phyloP scores from a whole-genome alignment of 805 yeast genomes.

The Torulaspora franciscae region DNA sequence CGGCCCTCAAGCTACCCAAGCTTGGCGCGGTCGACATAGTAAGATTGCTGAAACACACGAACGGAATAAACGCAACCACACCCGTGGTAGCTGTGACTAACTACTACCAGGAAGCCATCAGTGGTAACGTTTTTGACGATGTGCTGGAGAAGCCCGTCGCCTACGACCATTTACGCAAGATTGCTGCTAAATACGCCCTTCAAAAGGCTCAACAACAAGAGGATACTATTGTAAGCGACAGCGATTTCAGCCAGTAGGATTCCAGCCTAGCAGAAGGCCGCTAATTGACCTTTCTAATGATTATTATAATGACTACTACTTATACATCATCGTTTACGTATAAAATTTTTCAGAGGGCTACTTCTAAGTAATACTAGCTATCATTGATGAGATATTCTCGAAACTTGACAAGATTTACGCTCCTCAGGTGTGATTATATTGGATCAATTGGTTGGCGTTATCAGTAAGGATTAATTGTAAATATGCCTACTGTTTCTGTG shows the following conservation, averaged over 20 bases:
- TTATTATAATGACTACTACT: neutral
- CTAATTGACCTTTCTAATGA: neutral
- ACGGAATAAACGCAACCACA: slow-evolving; percentile 69
- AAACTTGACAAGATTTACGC: neutral
- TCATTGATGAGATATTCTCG: neutral
- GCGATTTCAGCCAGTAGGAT: slow-evolving; percentile 15
- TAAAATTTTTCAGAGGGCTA: slow-evolving; percentile 4
- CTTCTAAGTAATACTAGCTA: neutral
- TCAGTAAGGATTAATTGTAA: neutral
- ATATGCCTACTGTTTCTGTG: slow-evolving; percentile 95
- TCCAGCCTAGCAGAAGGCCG: neutral
- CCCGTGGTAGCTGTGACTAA: slow-evolving; percentile 75
- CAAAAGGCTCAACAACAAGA: slow-evolving; percentile 32
- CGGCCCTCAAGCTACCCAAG: slow-evolving; percentile 65
- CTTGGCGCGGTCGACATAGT: slow-evolving; percentile 72
- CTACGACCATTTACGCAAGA: slow-evolving; percentile 24
- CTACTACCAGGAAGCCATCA: slow-evolving; percentile 59
- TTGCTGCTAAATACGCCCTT: slow-evolving; percentile 31
- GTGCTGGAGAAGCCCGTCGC: slow-evolving; percentile 68
- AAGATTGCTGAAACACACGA: slow-evolving; percentile 67
- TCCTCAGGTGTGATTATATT: neutral
- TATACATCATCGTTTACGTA: slow-evolving; percentile 3
- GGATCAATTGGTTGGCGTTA: neutral
- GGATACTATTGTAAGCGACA: slow-evolving; percentile 34
- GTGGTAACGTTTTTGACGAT: slow-evolving; percentile 53